phyloP scores from a whole-genome alignment of 2,329 filamentous ascomycete genomes.

The Microdochium trichocladiopsis region DNA sequence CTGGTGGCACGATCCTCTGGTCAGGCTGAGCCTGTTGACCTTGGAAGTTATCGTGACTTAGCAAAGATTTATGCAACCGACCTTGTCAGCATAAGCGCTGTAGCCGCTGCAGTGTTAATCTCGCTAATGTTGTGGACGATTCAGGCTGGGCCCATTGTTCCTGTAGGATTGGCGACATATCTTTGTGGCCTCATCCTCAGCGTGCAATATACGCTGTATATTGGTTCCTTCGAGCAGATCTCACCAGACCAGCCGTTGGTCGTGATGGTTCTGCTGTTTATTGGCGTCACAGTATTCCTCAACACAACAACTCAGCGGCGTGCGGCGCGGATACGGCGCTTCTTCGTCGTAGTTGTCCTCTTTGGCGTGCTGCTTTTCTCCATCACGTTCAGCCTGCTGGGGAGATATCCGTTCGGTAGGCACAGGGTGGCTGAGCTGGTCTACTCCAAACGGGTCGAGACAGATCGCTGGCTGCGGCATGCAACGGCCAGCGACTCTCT shows the following conservation, averaged over 20 bases:
- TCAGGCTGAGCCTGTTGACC: conserved; percentile 12
- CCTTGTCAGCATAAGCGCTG: conserved; percentile 37
- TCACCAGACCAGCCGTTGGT: conserved; percentile 26
- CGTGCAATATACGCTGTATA: conserved; percentile 24
- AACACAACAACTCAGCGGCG: conserved; percentile 35
- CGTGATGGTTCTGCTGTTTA: conserved; percentile 29
- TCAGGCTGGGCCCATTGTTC: conserved; percentile 35
- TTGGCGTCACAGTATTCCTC: conserved; percentile 34
- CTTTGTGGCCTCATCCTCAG: conserved; percentile 29
- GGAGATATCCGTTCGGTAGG: conserved; percentile 16
- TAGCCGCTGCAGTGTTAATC: conserved; percentile 34
- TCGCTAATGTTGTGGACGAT: conserved; percentile 38
- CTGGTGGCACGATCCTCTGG: conserved; percentile 21
- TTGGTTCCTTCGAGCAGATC: conserved; percentile 39
- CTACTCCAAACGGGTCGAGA: conserved; percentile 37
- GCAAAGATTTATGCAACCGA: conserved; percentile 41
- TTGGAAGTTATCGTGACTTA: conserved; percentile 23
- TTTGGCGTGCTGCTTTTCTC: conserved; percentile 26
- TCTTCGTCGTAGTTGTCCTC: conserved; percentile 30
- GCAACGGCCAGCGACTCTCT: conserved; percentile 40
- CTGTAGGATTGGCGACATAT: conserved; percentile 34
- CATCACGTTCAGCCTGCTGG: conserved; percentile 27
- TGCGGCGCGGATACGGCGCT: conserved; percentile 33
- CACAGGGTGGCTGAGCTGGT: conserved; percentile 44
- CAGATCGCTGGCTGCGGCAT: conserved; percentile 41